These are phyloP conservation scores for Podospora pseudocomata DNA, from an alignment of 495 filamentous ascomycete species.

Conservation along the genomic window DNA sequence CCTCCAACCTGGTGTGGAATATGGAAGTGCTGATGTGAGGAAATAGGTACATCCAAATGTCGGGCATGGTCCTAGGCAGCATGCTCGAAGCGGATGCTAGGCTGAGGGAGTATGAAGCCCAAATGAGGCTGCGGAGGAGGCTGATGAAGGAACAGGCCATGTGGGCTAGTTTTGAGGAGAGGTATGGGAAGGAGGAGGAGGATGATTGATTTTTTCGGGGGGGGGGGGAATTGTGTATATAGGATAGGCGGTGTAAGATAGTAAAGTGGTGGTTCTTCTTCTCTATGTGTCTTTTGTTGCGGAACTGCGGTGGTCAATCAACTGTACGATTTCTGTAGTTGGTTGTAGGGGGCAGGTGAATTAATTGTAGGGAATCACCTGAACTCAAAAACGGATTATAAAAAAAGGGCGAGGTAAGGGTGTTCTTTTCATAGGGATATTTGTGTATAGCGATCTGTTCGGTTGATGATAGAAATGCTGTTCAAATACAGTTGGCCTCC, in stretches of 20 bases:
- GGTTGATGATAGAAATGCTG: too few relatives aligned
- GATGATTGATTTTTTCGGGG: conserved; percentile 24
- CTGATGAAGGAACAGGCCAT: conserved; percentile 58
- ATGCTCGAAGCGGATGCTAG: conserved; percentile 79
- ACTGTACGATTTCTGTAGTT: too few relatives aligned
- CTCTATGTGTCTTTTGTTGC: too few relatives aligned
- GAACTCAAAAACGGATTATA: too few relatives aligned
- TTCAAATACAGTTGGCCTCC: too few relatives aligned
- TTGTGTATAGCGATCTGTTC: too few relatives aligned
- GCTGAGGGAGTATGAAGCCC: conserved; percentile 63
- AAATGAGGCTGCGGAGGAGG: conserved; percentile 60
- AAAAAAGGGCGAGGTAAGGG: too few relatives aligned
- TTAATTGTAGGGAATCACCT: too few relatives aligned
- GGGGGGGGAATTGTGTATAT: neutral
- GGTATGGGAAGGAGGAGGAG: conserved; percentile 37
- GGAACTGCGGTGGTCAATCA: too few relatives aligned
- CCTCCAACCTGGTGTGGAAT: neutral
- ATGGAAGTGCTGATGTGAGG: neutral
- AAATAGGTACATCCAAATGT: conserved; percentile 75
- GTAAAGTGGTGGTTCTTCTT: too few relatives aligned
- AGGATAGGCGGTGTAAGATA: neutral
- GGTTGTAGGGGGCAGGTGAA: too few relatives aligned
- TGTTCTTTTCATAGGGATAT: too few relatives aligned
- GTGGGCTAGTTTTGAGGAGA: conserved; percentile 51
- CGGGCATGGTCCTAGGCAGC: conserved; percentile 78